Evolutionary conservation across 129 eudicot species (phyloP).

Genomic region (Lactuca saligna): DNA sequence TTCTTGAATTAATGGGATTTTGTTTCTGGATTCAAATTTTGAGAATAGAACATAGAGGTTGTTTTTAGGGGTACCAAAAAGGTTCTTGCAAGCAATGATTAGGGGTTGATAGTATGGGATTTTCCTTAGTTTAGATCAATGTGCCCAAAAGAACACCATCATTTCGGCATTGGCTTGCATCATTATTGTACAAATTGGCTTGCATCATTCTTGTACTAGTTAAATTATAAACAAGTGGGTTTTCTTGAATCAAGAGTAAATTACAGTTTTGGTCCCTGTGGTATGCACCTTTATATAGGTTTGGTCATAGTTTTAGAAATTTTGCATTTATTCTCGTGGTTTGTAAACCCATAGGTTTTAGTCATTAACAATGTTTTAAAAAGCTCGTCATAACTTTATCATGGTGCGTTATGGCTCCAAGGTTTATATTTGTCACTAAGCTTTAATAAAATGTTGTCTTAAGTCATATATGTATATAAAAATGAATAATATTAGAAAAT

Average conservation of each 20-base stretch:
- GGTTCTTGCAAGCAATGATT: conserved; percentile 39
- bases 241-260: neutral
- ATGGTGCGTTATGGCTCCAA: too few species aligned
- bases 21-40: neutral
- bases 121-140: neutral
- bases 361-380: too few species aligned
- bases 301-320: too few species aligned
- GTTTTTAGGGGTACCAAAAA: conserved; percentile 4
- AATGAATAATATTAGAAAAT: too few species aligned
- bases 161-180: conserved; percentile 26
- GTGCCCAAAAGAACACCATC: conserved; percentile 24
- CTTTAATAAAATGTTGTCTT: too few species aligned
- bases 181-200: conserved; percentile 34
- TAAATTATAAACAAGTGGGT: neutral
- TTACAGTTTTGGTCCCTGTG: too few species aligned
- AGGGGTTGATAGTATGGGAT: conserved; percentile 27
- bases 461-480: too few species aligned
- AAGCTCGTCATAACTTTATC: too few species aligned
- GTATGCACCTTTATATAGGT: too few species aligned
- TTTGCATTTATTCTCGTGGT: too few species aligned
- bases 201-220: conserved; percentile 43
- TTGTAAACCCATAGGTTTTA: too few species aligned
- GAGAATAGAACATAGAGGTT: neutral
- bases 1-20: conserved; percentile 22
- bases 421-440: too few species aligned